phyloP scores from a whole-genome alignment of 768 basidiomycete genomes.

The Termitomyces sp. region DNA sequence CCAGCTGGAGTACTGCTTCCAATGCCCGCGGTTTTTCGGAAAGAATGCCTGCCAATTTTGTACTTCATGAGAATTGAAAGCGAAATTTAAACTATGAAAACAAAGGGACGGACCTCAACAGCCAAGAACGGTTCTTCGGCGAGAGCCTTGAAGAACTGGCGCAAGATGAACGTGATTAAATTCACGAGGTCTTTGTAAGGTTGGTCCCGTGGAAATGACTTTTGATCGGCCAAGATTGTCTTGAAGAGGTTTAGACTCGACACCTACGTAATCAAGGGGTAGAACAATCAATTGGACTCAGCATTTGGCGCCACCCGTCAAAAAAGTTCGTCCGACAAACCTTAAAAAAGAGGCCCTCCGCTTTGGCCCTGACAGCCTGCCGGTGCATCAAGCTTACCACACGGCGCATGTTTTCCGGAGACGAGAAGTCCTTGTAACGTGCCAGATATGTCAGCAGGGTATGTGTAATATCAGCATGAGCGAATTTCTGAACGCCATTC shows the following conservation, averaged over 20 bases:
- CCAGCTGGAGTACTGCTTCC: conserved; percentile 83
- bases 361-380: conserved; percentile 85
- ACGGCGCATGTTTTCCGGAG: conserved; percentile 82
- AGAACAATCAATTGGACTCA: conserved; percentile 10
- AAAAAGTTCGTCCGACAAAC: conserved; percentile 34
- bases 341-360: conserved; percentile 94
- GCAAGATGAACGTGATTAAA: conserved; percentile 81
- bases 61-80: neutral
- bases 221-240: conserved; percentile 75
- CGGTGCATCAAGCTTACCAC: conserved; percentile 88
- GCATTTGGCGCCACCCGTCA: conserved; percentile 17
- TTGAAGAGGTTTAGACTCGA: conserved; percentile 89
- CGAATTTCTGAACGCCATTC: conserved; percentile 66
- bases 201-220: conserved; percentile 71
- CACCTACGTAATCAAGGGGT: conserved; percentile 46
- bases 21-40: conserved; percentile 81
- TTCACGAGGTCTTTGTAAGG: conserved; percentile 78
- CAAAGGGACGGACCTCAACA: conserved; percentile 62
- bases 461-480: conserved; percentile 76
- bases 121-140: conserved; percentile 81
- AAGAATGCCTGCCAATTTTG: conserved; percentile 63
- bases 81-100: neutral
- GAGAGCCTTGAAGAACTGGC: conserved; percentile 92
- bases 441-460: conserved; percentile 81
- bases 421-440: conserved; percentile 77